These are phyloP conservation scores for Cladosporium sp. DNA, from an alignment of 2,329 filamentous ascomycete species.

Conservation along the genomic window DNA sequence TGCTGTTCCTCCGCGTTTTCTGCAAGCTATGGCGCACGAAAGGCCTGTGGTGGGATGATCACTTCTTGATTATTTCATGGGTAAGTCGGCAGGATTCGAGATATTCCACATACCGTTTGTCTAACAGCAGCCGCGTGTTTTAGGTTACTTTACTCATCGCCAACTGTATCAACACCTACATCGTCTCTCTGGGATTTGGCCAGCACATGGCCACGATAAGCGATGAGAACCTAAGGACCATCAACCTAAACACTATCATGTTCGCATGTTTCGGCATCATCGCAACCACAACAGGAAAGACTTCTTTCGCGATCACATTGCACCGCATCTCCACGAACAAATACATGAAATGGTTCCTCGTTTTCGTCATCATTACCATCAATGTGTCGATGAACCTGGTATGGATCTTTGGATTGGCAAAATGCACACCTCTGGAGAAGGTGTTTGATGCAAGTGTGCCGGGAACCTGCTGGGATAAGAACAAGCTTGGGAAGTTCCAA, in stretches of 20 bases:
- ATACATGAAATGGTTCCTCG: slow-evolving; percentile 10
- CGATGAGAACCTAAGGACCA: slow-evolving; percentile 5
- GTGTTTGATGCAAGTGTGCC: not conserved
- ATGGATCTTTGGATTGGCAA: slow-evolving; percentile 10
- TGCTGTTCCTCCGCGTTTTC: slow-evolving; percentile 5
- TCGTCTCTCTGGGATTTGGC: slow-evolving; percentile 6
- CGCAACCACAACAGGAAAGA: slow-evolving; percentile 10
- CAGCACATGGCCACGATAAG: slow-evolving; percentile 6
- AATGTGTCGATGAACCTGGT: slow-evolving; percentile 7
- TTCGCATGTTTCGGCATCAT: slow-evolving; percentile 7
- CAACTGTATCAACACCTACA: slow-evolving; percentile 5
- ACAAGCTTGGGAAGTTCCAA: slow-evolving; percentile 3
- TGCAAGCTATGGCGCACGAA: slow-evolving; percentile 9
- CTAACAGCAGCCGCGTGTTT: not conserved
- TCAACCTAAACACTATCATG: slow-evolving; percentile 8
- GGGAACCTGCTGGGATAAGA: slow-evolving; percentile 8
- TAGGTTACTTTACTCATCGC: slow-evolving; percentile 4
- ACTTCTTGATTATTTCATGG: slow-evolving; percentile 11
- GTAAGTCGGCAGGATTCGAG: not conserved
- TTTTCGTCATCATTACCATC: slow-evolving; percentile 13
- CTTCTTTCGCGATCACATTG: slow-evolving; percentile 11
- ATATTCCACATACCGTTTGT: too few species aligned
- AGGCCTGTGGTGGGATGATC: slow-evolving; percentile 12
- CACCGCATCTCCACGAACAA: slow-evolving; percentile 1
- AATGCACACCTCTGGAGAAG: slow-evolving; percentile 8